Base-by-base conservation (phyloP, 768 basidiomycete genomes). In the Zangia roseola region DNA sequence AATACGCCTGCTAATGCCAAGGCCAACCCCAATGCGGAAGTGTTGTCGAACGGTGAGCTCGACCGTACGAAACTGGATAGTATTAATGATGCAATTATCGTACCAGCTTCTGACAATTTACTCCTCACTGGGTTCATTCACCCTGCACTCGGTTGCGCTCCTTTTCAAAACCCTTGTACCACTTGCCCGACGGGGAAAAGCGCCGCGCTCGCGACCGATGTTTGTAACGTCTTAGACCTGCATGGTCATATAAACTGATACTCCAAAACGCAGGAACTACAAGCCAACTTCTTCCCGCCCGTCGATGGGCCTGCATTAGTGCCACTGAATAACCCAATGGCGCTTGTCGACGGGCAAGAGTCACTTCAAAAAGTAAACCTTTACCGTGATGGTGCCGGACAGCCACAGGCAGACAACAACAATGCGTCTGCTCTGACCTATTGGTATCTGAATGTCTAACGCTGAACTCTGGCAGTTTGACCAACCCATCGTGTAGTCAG, bases 331-430 rank as follows among this genome's bases (percentile, higher is more conserved):
- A 52, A 63, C 23, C 60, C 63, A 23, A 63, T 63, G 58, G 62
- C 58, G 4, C 53, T 65, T 10, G 52, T 63, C 23, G 47, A 60
- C 12, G 63, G 55, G 28, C 53, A 65, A 20, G 49, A 34, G 17
- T 60, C 57, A 3, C 62, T 63, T 35, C 33, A 44, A 24, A 63
- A 63, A 52, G 63, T 63, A 5, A 65, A 63, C 38, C 49, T 63
- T 24, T 63, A 65, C 30, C 62, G 62, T 7, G 53, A 44, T 20
- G 62, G 62, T 23, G 53, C 63, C 20, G 64, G 64, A 28, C 63
- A 63, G 23, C 60, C 62, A 6, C 50, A 46, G 12, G 62, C 63
- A 4, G 53, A 63, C 28, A 53, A 45, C 30, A 37, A 53, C 1
- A 63, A 63, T 31, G 60, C 63, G 8, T 63, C 63, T 5, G 55